Evolutionary conservation across 228 moss, liverwort and hornwort genomes (phyloP).

Genomic region (Sphagnum fallax): DNA sequence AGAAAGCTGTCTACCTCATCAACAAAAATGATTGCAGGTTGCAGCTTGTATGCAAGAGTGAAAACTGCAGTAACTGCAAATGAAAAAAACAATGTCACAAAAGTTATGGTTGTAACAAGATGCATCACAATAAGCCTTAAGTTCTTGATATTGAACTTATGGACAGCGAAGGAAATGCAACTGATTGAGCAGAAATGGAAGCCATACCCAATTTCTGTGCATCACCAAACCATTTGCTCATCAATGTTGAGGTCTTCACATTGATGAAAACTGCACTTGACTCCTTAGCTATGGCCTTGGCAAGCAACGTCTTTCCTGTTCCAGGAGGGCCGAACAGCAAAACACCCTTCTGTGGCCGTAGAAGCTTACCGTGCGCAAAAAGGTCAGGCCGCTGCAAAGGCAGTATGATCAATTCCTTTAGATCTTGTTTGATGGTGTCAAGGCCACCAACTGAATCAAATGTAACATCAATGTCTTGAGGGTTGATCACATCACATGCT

Average conservation of each 20-base stretch:
- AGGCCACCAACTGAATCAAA: constrained; percentile 96
- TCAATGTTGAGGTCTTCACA: constrained; percentile 86
- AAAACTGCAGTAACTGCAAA: constrained; percentile 93
- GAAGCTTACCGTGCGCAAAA: constrained; percentile 87
- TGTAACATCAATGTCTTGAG: constrained; percentile 96
- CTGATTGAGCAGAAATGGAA: neutral
- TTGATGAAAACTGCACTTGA: constrained; percentile 97
- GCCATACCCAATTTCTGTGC: constrained; percentile 86
- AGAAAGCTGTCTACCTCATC: constrained; percentile 99
- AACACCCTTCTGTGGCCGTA: constrained; percentile 96
- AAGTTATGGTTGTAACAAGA: neutral
- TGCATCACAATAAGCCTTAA: neutral
- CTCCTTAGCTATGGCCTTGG: constrained; percentile 98
- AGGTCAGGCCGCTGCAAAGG: constrained; percentile 96
- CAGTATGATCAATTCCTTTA: constrained; percentile 93
- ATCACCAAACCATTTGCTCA: constrained; percentile 99
- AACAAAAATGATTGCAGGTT: constrained; percentile 96
- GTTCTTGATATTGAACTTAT: too few species aligned
- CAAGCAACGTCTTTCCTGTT: constrained; percentile 90
- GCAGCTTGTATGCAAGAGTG: constrained; percentile 93
- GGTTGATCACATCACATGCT: constrained; percentile 97
- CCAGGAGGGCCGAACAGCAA: constrained; percentile 95
- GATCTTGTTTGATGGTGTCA: constrained; percentile 77
- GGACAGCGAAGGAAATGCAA: neutral
- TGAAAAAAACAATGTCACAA: constrained; percentile 1